Base-by-base conservation (phyloP, 345 rosid species). In the Pugionium cornutum region DNA sequence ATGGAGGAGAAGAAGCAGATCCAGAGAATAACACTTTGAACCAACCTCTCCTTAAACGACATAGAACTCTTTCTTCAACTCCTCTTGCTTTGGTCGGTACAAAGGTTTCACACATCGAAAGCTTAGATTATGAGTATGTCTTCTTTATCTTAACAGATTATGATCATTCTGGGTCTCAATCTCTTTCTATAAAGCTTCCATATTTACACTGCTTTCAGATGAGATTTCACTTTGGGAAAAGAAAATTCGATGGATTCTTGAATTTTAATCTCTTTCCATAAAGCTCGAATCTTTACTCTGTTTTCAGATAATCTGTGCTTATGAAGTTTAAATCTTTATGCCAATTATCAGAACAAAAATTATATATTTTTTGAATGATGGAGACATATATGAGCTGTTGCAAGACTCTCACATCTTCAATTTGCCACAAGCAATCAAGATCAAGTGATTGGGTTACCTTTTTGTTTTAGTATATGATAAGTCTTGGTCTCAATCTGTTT, bases 61-160 rank as follows among this genome's bases (percentile, higher is more conserved):
- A 68, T 72, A 83, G 84, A 74, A 83, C 96, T 1, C 81, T 87
- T 37, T 89, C 97, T 59, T 84, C 96, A 2, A 87, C 34, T 75
- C 96, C 94, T 40, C 80, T 86, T 2, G 98, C 98, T 70, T 61
- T 87, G 71, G 89, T 89, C 50, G 96, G 98, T 64, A 83, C 89
- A 58, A 89, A 89, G 66, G 95, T 89, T 49, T 86, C 98, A 49
- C 85, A 87, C 62, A 83, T 92, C 9, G 96, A 92, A 79, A 92
- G 96, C 78, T 81, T 89, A 81, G 96, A 92, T 62, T 89, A 92
- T 35, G 96, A 89, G 98, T 92, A 81, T 48, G 77, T 67, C 58
- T 58, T 66, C 56, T 41, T 33, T 44, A 18, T n/a, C 45, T 53
- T 0, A 32, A 9, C 7, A 29, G 32, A 43, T 58, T 52, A 18